phyloP scores from a whole-genome alignment of 352 stramenopile species.

The Elongisporangium undulatum region DNA sequence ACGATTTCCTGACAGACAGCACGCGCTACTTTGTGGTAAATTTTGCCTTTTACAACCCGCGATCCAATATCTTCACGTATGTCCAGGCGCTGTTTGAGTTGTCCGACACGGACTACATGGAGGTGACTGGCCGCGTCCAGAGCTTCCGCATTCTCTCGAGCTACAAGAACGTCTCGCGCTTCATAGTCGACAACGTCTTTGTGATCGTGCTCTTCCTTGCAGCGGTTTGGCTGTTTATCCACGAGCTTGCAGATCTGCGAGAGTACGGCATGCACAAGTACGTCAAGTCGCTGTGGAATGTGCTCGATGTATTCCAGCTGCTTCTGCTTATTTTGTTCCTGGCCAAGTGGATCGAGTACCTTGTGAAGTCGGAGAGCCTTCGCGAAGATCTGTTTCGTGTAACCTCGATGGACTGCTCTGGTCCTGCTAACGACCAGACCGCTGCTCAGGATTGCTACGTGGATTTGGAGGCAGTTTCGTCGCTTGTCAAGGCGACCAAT shows the following conservation, averaged over 20 bases:
- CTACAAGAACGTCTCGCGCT: slow-evolving; percentile 36
- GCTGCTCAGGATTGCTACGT: slow-evolving; percentile 48
- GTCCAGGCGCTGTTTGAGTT: slow-evolving; percentile 73
- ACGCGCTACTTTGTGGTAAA: slow-evolving; percentile 57
- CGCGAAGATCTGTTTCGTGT: slow-evolving; percentile 46
- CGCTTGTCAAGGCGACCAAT: slow-evolving; percentile 39
- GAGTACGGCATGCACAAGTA: slow-evolving; percentile 55
- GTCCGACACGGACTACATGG: slow-evolving; percentile 76
- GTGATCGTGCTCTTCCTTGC: slow-evolving; percentile 54
- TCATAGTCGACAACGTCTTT: slow-evolving; percentile 49
- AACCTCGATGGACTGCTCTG: slow-evolving; percentile 44
- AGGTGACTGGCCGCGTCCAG: slow-evolving; percentile 58
- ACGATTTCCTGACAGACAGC: slow-evolving; percentile 55
- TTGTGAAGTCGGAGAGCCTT: slow-evolving; percentile 44
- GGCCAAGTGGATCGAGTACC: slow-evolving; percentile 49
- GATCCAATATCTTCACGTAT: slow-evolving; percentile 73
- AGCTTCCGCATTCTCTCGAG: slow-evolving; percentile 66
- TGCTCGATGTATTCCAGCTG: slow-evolving; percentile 72
- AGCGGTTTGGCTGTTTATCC: slow-evolving; percentile 42
- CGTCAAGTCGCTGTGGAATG: slow-evolving; percentile 72
- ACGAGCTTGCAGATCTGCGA: slow-evolving; percentile 49
- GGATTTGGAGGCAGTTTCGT: slow-evolving; percentile 47
- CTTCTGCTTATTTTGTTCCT: slow-evolving; percentile 63
- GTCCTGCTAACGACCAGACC: slow-evolving; percentile 35
- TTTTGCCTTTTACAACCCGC: slow-evolving; percentile 73